Conservation (phyloP, 768 basidiomycete species). For the Kwoniella europaea region DNA sequence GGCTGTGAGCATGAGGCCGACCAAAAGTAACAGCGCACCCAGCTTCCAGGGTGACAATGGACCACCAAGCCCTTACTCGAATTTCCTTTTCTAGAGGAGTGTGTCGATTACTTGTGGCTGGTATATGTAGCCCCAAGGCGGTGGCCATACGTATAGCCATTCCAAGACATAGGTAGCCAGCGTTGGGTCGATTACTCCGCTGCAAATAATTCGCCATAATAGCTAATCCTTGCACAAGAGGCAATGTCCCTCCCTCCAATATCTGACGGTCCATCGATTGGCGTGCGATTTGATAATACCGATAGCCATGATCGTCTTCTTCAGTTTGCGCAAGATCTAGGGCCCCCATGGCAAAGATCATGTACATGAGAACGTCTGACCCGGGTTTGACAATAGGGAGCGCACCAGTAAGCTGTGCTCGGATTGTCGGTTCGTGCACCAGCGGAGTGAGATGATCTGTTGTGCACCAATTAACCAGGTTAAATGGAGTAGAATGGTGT, state of each 20-base stretch:
- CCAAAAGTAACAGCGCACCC: conserved; percentile 35
- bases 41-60: conserved; percentile 24
- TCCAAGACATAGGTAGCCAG: conserved; percentile 31
- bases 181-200: conserved; percentile 31
- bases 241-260: conserved; percentile 27
- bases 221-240: conserved; percentile 31
- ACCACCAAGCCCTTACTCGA: conserved; percentile 30
- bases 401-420: conserved; percentile 28
- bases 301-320: conserved; percentile 12
- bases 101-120: conserved; percentile 1
- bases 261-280: conserved; percentile 16
- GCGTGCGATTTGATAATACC: conserved; percentile 29
- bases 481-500: background rate
- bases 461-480: too few species aligned
- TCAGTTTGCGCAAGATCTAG: conserved; percentile 19
- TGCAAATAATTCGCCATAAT: conserved; percentile 41
- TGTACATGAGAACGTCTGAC: conserved; percentile 16
- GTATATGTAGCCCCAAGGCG: conserved; percentile 26
- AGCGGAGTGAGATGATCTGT: conserved; percentile 28
- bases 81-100: conserved; percentile 27
- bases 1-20: conserved; percentile 24
- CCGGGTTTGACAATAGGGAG: conserved; percentile 25
- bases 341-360: conserved; percentile 42
- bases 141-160: conserved; percentile 30
- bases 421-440: conserved; percentile 36